These are phyloP conservation scores for Diaporthe citrichinensis DNA, from an alignment of 2,329 filamentous ascomycete species.

Conservation along the genomic window DNA sequence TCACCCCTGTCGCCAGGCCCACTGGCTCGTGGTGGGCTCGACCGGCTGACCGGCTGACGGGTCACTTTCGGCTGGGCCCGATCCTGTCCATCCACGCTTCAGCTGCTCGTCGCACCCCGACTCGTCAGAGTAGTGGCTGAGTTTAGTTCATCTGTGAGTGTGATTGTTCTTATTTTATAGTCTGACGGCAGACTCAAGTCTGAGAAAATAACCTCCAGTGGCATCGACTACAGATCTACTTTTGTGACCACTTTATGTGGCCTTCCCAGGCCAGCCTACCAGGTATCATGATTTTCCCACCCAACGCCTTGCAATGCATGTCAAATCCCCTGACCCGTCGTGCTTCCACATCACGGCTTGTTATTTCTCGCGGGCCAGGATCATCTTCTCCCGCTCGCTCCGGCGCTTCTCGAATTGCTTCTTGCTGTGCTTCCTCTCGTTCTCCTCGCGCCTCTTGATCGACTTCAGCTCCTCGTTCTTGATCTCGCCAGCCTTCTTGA, in stretches of 20 bases:
- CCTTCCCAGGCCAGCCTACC: constrained; percentile 15
- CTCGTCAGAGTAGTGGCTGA: constrained; percentile 10
- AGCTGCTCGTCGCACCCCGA: background rate
- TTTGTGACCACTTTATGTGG: constrained; percentile 4
- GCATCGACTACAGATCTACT: background rate
- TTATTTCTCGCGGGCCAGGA: constrained; percentile 76
- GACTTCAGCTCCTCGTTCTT: constrained; percentile 90
- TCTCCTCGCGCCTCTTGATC: constrained; percentile 93
- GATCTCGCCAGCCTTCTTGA: constrained; percentile 97
- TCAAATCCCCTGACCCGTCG: background rate
- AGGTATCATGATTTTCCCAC: constrained; percentile 41
- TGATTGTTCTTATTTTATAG: background rate
- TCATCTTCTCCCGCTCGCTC: constrained; percentile 85
- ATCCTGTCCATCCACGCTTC: background rate
- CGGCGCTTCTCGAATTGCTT: constrained; percentile 78
- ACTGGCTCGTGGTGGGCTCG: constrained; percentile 1
- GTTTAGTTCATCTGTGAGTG: background rate
- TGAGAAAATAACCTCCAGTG: background rate
- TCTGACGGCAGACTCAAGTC: background rate
- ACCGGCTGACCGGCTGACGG: constrained; percentile 18
- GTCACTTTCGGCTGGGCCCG: constrained; percentile 20
- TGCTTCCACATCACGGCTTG: background rate
- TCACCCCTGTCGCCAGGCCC: constrained; percentile 26
- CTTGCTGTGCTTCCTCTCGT: constrained; percentile 90
- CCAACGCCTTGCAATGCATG: constrained; percentile 43